phyloP scores from a whole-genome alignment of 2,329 filamentous ascomycete genomes.

The Esteya vermicola region DNA sequence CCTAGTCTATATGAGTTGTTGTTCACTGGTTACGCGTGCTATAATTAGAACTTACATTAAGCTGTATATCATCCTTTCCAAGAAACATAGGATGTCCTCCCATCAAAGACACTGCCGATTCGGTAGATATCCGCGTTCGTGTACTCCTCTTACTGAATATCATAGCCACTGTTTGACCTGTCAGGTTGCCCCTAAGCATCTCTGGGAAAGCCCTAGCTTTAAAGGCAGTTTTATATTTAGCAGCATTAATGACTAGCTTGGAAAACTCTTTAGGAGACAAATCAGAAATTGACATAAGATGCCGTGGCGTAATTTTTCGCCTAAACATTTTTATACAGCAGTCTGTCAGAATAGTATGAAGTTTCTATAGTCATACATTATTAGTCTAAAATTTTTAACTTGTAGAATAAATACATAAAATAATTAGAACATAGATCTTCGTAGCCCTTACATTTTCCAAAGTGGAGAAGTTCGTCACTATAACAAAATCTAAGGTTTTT shows the following conservation, averaged over 20 bases:
- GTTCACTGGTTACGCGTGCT: not conserved
- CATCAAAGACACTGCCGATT: slow-evolving; percentile 76
- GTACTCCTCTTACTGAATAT: slow-evolving; percentile 96
- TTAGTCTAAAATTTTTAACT: too few relatives aligned
- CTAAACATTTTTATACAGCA: not conserved
- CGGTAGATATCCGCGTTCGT: slow-evolving; percentile 82
- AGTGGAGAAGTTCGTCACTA: too few relatives aligned
- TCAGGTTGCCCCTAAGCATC: slow-evolving; percentile 46
- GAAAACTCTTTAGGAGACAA: slow-evolving; percentile 67
- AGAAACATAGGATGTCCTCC: slow-evolving; percentile 94
- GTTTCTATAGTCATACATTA: too few relatives aligned
- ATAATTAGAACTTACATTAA: slow-evolving; percentile 47
- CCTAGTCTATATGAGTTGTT: slow-evolving; percentile 24
- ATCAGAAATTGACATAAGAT: slow-evolving; percentile 85
- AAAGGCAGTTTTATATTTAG: slow-evolving; percentile 59
- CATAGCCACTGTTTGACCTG: slow-evolving; percentile 76
- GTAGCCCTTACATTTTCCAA: too few relatives aligned
- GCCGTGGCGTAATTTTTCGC: slow-evolving; percentile 47
- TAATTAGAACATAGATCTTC: too few relatives aligned
- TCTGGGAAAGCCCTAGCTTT: slow-evolving; percentile 42
- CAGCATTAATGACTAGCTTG: slow-evolving; percentile 70
- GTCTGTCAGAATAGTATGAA: too few relatives aligned
- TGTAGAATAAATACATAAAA: too few relatives aligned
- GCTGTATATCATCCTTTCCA: slow-evolving; percentile 88
- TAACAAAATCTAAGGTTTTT: too few relatives aligned